These are phyloP conservation scores for Corrigiola litoralis DNA, from an alignment of 179 eudicot genomes.

Conservation along the genomic window DNA sequence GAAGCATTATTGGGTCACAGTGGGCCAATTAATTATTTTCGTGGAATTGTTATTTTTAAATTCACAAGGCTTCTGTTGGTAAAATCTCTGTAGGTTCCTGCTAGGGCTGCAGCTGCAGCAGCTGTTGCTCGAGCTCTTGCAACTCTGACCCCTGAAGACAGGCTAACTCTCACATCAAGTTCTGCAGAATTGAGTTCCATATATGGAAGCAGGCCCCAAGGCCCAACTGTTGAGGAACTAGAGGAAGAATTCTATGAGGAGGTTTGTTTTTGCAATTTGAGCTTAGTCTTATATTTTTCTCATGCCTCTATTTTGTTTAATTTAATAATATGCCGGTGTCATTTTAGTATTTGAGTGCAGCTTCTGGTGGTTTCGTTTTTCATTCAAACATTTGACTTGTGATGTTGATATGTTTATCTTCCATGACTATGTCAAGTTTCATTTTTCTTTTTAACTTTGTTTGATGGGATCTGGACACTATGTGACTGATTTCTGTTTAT, in stretches of 20 bases:
- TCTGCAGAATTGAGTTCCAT: slow-evolving; percentile 86
- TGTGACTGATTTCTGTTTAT: too few relatives aligned
- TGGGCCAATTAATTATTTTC: not conserved
- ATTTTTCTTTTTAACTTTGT: too few relatives aligned
- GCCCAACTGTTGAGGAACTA: slow-evolving; percentile 62
- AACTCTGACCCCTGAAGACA: slow-evolving; percentile 81
- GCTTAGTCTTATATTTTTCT: not conserved
- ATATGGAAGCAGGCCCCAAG: slow-evolving; percentile 62
- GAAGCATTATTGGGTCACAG: too few relatives aligned
- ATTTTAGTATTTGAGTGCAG: not conserved
- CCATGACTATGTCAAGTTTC: too few relatives aligned
- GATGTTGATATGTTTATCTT: too few relatives aligned
- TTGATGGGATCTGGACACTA: too few relatives aligned
- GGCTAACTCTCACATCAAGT: slow-evolving; percentile 66
- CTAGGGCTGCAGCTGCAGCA: slow-evolving; percentile 96
- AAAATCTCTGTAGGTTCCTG: slow-evolving; percentile 67
- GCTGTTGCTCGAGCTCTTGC: slow-evolving; percentile 98
- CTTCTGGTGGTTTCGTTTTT: not conserved
- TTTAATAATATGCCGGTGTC: not conserved
- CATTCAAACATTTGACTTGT: not conserved
- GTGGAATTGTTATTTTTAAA: not conserved
- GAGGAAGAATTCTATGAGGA: slow-evolving; percentile 91
- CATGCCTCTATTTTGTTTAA: not conserved
- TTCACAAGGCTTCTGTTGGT: not conserved
- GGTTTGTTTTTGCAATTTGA: slow-evolving; percentile 41